These are phyloP conservation scores for Hamamelis virginiana DNA, from an alignment of 164 flowering plant species.

Conservation along the genomic window DNA sequence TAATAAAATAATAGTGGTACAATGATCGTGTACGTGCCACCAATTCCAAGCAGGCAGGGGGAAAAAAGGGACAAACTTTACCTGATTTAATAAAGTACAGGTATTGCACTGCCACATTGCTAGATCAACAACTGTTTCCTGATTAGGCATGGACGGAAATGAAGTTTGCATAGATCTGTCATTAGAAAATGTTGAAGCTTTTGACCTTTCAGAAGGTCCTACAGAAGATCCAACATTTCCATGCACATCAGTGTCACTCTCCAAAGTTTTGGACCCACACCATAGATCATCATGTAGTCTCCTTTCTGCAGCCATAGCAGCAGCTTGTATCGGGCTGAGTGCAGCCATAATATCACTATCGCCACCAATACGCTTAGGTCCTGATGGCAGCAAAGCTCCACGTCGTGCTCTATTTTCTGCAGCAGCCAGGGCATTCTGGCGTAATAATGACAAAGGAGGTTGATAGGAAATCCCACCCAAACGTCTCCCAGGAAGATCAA, in stretches of 20 bases:
- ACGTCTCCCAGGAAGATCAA: slow-evolving; percentile 88
- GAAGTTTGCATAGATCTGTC: slow-evolving; percentile 7
- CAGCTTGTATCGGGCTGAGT: slow-evolving; percentile 94
- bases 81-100: slow-evolving; percentile 42
- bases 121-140: slow-evolving; percentile 7
- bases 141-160: not conserved
- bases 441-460: slow-evolving; percentile 74
- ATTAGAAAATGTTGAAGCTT: not conserved
- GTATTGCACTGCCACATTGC: slow-evolving; percentile 31
- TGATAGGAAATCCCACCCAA: slow-evolving; percentile 77
- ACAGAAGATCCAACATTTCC: not conserved
- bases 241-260: not conserved
- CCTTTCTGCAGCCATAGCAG: slow-evolving; percentile 99
- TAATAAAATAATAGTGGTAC: not conserved
- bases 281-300: slow-evolving; percentile 87
- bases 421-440: slow-evolving; percentile 61
- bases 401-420: slow-evolving; percentile 73
- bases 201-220: slow-evolving; percentile 19
- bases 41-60: not conserved
- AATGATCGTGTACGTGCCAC: not conserved
- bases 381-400: slow-evolving; percentile 70
- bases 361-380: slow-evolving; percentile 90
- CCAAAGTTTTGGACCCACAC: slow-evolving; percentile 73
- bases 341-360: slow-evolving; percentile 72
- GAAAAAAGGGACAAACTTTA: slow-evolving; percentile 7